Evolutionary conservation across 768 basidiomycete genomes (phyloP), one percentile per base, ranked within the genome.

Genomic region (Boletus pseudopeckii): DNA sequence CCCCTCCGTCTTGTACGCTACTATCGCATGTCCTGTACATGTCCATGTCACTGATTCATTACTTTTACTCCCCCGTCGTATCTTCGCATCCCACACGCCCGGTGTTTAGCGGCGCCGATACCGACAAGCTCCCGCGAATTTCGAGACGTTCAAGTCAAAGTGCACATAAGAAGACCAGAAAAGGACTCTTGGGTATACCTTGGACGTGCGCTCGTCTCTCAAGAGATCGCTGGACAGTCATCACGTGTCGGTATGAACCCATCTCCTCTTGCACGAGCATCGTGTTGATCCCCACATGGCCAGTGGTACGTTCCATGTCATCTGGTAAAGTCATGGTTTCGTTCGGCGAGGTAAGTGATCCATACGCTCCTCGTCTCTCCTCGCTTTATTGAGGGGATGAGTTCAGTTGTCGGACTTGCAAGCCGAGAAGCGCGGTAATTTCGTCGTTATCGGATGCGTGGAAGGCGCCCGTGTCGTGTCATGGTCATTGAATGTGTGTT

Each of bases 391-490:
- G 52, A 44, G n/a, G 42, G 36, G 30, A 53, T 28, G 46, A 7
- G 42, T 34, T 20, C 52, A 88, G 86, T 65, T 75, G 22, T 82
- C 81, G 53, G 85, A 91, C 65, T 71, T 92, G 36, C 88, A 91
- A 73, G 90, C 89, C 17, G 90, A 92, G 71, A 89, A 88, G 71
- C 81, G 90, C 58, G 90, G 90, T 48, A 92, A 91, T 67, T 92
- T 92, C 64, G 85, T 92, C 20, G 88, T 92, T 26, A 80, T 92
- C 50, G 85, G 87, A 40, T 87, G 86, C 51, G 83, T 92, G 20
- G 88, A 92, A 54, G 84, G 82, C 20, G 66, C 76, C 38, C 81
- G 80, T 39, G 90, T 92, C 38, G 75, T 92, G 32, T 92, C 90
- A 14, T 92, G 90, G 89, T 92, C 90, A 30, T 67, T 92, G 54